These are phyloP conservation scores for Boletellus sp. DNA, from an alignment of 1,284 basidiomycete species.

Conservation along the genomic window DNA sequence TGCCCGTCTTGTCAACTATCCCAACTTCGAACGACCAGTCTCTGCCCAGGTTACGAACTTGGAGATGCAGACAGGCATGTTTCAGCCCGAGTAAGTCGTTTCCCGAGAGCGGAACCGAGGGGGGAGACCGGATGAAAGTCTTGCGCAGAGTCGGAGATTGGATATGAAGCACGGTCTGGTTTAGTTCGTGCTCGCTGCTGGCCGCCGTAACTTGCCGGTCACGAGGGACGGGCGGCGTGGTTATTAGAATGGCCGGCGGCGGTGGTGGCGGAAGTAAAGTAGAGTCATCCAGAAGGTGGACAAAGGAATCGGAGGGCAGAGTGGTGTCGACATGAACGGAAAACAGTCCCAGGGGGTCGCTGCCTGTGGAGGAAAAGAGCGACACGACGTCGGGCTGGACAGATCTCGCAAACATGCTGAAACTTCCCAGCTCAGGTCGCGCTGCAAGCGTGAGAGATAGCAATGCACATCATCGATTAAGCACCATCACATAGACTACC, in stretches of 20 bases:
- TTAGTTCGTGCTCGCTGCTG: constrained; percentile 42
- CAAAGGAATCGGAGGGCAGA: constrained; percentile 60
- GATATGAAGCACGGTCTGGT: constrained; percentile 77
- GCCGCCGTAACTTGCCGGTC: constrained; percentile 23
- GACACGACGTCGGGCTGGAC: constrained; percentile 68
- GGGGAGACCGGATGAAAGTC: constrained; percentile 69
- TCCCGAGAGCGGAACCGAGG: constrained; percentile 15
- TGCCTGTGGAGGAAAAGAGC: constrained; percentile 75
- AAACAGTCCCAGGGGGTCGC: constrained; percentile 62
- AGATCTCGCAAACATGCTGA: constrained; percentile 48
- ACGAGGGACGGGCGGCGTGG: constrained; percentile 32
- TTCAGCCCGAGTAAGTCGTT: constrained; percentile 55
- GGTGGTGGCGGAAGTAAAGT: constrained; percentile 50
- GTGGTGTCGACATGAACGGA: constrained; percentile 45
- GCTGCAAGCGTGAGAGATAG: constrained; percentile 13
- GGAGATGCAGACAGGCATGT: constrained; percentile 72
- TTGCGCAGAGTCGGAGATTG: constrained; percentile 70
- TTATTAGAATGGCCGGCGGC: constrained; percentile 44
- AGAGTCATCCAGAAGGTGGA: constrained; percentile 62
- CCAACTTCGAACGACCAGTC: constrained; percentile 79
- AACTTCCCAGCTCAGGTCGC: constrained; percentile 16
- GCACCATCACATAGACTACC: constrained; percentile 13
- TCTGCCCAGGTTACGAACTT: constrained; percentile 64
- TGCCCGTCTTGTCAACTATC: constrained; percentile 59
- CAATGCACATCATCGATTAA: not conserved